Evolutionary conservation across 83 land plant genomes (phyloP), one percentile per base, ranked within the genome.

Genomic region (Thuja plicata): DNA sequence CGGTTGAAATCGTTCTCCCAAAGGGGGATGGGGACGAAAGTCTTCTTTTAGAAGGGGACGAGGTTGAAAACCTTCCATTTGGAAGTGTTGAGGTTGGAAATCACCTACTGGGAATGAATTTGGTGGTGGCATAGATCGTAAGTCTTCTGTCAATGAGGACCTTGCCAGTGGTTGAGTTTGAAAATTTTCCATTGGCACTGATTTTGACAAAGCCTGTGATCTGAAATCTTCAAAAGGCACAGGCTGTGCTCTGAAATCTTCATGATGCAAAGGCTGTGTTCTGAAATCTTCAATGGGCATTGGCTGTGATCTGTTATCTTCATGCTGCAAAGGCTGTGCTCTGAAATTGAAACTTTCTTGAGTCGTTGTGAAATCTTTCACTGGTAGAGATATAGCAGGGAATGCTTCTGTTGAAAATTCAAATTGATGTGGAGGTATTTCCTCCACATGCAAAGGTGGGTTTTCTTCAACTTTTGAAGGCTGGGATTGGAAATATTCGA

Each of bases 21-120:
- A 81, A 37, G 89, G 43, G 34, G 89, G 84, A 32, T 88, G 89
- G 21, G 88, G 77, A 89, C 54, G 73, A 24, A 27, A 80, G 54
- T 79, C 84, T 74, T 46, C 71, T 62, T 76, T 32, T 48, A 82
- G 62, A 79, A 86, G 80, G 15, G 83, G 45, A 19, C 9, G 43
- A 16, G 48, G 9, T 80, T 12, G 46, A 19, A 40, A 80, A 1
- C 16, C 45, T 41, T 80, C 48, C 48, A 40, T 88, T 60, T 57
- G 77, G 50, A 76, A 46, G 8, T 27, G 41, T 21, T 9, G 40
- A 16, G 32, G 57, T 35, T 34, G 79, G 21, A 74, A 76, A 19
- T 30, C 30, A 60, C 37, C 79, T 66, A 70, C 77, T 15, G 73
- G 38, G 13, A 24, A 32, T 16, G 2, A 50, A 15, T 71, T 60